Evolutionary conservation across 192 early-diverging fungal genomes (phyloP).

Genomic region (Backusella psychrophila): DNA sequence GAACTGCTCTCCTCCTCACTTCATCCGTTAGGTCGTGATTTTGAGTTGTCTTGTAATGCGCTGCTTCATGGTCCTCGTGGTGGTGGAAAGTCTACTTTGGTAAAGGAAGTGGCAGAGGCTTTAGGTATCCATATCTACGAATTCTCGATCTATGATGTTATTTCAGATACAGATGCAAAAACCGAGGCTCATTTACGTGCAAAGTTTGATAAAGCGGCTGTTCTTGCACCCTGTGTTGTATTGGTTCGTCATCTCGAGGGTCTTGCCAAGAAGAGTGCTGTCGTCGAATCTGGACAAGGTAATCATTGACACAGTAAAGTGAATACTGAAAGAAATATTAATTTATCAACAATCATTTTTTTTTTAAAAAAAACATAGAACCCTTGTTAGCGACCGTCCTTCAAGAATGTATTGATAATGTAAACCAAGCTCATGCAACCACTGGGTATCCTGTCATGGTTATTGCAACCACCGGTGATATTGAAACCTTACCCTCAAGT

Average conservation of each 20-base stretch:
- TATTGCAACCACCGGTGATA: constrained; percentile 72
- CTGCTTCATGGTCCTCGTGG: constrained; percentile 81
- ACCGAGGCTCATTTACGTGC: constrained; percentile 71
- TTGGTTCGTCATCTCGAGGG: constrained; percentile 81
- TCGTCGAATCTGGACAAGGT: constrained; percentile 57
- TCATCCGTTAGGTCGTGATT: constrained; percentile 68
- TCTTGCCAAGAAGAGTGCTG: constrained; percentile 59
- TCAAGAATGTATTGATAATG: constrained; percentile 55
- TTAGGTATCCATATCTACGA: constrained; percentile 79
- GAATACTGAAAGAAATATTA: neutral
- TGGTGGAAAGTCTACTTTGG: constrained; percentile 75
- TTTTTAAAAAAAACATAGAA: constrained; percentile 33
- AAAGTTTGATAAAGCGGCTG: constrained; percentile 74
- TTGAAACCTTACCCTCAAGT: constrained; percentile 77
- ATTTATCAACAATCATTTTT: neutral
- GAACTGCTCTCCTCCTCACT: constrained; percentile 68
- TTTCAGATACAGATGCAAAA: constrained; percentile 79
- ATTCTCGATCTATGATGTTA: constrained; percentile 76
- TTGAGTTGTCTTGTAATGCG: constrained; percentile 67
- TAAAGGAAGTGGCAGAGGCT: constrained; percentile 62
- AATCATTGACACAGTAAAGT: neutral
- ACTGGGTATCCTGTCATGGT: constrained; percentile 76
- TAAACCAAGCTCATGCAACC: constrained; percentile 37
- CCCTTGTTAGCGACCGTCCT: constrained; percentile 56
- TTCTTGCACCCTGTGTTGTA: constrained; percentile 80